Percentiles rank a stretch among this genome's conserved stretches.
These are phyloP conservation scores for Pinguiococcus pyrenoidosus DNA, from an alignment of 108 stramenopile species.

Conservation along the genomic window DNA sequence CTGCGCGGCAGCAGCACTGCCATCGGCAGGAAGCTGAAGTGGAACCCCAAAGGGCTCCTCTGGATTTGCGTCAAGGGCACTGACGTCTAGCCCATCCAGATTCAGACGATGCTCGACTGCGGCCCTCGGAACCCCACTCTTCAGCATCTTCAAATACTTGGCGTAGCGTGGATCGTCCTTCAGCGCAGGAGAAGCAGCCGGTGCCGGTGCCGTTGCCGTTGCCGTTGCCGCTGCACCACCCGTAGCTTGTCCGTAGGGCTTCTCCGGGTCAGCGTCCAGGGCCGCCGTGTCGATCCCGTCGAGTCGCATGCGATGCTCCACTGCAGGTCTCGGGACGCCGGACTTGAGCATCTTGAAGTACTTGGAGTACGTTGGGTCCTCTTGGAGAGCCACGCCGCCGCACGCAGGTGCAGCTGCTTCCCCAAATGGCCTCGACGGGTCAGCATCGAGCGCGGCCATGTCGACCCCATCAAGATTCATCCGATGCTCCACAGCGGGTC, in stretches of 20 bases:
- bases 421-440: neutral
- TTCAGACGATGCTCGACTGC: conserved; percentile 23
- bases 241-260: neutral
- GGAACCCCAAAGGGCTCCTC: no score
- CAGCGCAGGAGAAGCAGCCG: conserved; percentile 2
- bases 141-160: conserved; percentile 20
- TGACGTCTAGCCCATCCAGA: conserved; percentile 18
- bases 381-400: conserved; percentile 9
- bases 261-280: neutral
- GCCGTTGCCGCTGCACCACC: conserved; percentile 1
- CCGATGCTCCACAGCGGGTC: neutral
- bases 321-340: conserved; percentile 1
- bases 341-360: conserved; percentile 11
- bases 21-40: no score
- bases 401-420: no score
- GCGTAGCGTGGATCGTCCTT: conserved; percentile 17
- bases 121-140: conserved; percentile 5
- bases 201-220: conserved; percentile 1
- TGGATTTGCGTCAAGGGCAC: conserved; percentile 25
- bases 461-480: conserved; percentile 6
- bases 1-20: neutral
- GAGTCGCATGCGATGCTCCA: conserved; percentile 2
- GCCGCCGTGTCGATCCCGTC: neutral
- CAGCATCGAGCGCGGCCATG: neutral
- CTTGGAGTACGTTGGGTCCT: conserved; percentile 31